A percentile compares a stretch with the other conserved stretches of the same genome.
phyloP scores from a whole-genome alignment of 805 yeast genomes.

The Cyberlindnera euphorbiae region DNA sequence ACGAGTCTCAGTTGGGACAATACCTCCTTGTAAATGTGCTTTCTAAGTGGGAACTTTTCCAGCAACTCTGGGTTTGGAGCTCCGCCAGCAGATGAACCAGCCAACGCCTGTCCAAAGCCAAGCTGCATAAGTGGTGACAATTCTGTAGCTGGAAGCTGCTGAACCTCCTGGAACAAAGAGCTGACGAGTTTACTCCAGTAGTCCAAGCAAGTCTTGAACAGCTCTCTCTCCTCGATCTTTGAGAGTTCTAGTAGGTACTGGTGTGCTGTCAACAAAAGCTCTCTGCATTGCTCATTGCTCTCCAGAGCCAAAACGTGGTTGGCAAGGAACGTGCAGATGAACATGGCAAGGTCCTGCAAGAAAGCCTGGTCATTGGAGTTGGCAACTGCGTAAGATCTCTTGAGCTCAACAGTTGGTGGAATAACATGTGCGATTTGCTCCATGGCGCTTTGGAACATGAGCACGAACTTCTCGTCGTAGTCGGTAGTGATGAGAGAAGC shows the following conservation, averaged over 20 bases:
- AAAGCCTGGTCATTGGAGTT: conserved; percentile 85
- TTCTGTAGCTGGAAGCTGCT: conserved; percentile 67
- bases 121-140: conserved; percentile 75
- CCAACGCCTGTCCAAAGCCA: conserved; percentile 33
- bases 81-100: conserved; percentile 54
- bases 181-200: conserved; percentile 90
- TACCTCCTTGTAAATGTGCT: conserved; percentile 74
- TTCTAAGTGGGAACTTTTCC: conserved; percentile 77
- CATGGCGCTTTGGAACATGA: conserved; percentile 69
- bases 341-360: conserved; percentile 92
- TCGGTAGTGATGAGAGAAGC: conserved; percentile 59
- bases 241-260: conserved; percentile 80
- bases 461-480: conserved; percentile 53
- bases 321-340: conserved; percentile 75
- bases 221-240: conserved; percentile 89
- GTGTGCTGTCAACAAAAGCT: conserved; percentile 66
- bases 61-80: conserved; percentile 81
- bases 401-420: conserved; percentile 70
- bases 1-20: conserved; percentile 83
- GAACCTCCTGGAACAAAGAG: conserved; percentile 80
- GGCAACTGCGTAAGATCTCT: conserved; percentile 67
- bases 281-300: conserved; percentile 45
- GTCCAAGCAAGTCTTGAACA: conserved; percentile 92
- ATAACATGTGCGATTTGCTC: conserved; percentile 62
- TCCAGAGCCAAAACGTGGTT: conserved; percentile 70